These are phyloP conservation scores for Maudiozyma saulgeensis DNA, from an alignment of 805 yeast species.

Conservation along the genomic window DNA sequence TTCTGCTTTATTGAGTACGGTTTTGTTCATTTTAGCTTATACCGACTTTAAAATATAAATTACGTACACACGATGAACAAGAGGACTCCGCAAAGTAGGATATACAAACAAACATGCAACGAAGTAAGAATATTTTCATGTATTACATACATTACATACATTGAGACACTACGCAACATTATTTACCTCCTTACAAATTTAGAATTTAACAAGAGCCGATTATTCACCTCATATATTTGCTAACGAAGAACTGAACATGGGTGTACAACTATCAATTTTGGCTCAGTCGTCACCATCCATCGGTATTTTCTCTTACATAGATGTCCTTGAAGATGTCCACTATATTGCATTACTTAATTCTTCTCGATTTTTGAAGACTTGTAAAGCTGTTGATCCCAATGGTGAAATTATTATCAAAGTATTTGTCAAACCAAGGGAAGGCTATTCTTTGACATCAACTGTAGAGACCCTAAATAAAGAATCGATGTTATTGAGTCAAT, in stretches of 20 bases:
- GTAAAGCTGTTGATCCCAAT: slow-evolving; percentile 63
- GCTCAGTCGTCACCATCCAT: slow-evolving; percentile 90
- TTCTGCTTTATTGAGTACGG: too few species aligned
- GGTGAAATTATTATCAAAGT: slow-evolving; percentile 74
- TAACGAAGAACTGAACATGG: slow-evolving; percentile 46
- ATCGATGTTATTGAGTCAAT: slow-evolving; percentile 32
- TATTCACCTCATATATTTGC: too few species aligned
- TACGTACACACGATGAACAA: too few species aligned
- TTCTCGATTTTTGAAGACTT: slow-evolving; percentile 77
- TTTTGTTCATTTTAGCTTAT: too few species aligned
- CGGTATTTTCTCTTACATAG: slow-evolving; percentile 82
- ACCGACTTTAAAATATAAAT: too few species aligned
- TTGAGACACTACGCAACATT: too few species aligned
- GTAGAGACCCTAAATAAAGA: slow-evolving; percentile 31
- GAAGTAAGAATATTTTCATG: too few species aligned
- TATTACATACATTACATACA: too few species aligned
- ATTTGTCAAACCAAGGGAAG: slow-evolving; percentile 57
- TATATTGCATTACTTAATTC: slow-evolving; percentile 69
- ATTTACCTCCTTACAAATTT: too few species aligned
- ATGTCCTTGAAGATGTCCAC: slow-evolving; percentile 65
- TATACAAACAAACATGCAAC: too few species aligned
- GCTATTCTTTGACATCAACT: slow-evolving; percentile 14
- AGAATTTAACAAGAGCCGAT: too few species aligned
- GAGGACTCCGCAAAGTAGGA: too few species aligned
- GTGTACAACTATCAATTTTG: slow-evolving; percentile 72